Evolutionary conservation across 805 yeast genomes (phyloP).

Genomic region (Saccharomycopsis sp.): DNA sequence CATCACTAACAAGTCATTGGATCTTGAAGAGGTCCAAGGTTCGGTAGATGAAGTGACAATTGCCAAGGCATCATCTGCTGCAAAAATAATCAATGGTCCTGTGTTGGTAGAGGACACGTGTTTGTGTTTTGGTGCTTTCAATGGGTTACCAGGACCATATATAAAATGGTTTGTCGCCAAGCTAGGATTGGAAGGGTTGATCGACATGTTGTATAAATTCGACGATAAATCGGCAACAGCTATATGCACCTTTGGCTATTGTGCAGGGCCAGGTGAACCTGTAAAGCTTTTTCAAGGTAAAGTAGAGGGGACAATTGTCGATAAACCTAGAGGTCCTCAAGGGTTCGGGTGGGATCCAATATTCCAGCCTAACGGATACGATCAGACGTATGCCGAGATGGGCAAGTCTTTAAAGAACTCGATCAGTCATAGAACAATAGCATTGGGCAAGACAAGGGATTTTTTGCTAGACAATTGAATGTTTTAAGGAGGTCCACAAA

Average conservation of each 20-base stretch:
- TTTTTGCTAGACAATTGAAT: conserved; percentile 32
- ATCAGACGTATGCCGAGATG: conserved; percentile 86
- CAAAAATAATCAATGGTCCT: conserved; percentile 58
- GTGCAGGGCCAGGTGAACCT: conserved; percentile 70
- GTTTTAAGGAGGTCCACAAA: conserved; percentile 21
- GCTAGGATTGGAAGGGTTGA: conserved; percentile 71
- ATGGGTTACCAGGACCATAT: conserved; percentile 91
- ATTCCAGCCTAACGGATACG: conserved; percentile 74
- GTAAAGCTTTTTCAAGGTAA: conserved; percentile 80
- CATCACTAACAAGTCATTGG: conserved; percentile 62
- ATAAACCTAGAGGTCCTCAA: conserved; percentile 63
- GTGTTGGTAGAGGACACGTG: conserved; percentile 96
- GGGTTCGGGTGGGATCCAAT: conserved; percentile 94
- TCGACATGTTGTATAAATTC: conserved; percentile 71
- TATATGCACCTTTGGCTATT: conserved; percentile 86
- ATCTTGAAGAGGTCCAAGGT: conserved; percentile 89
- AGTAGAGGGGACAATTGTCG: conserved; percentile 75
- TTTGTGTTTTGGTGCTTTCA: conserved; percentile 71
- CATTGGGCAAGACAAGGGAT: conserved; percentile 63
- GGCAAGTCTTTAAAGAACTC: conserved; percentile 65
- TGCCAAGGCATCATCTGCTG: conserved; percentile 74
- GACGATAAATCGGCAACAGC: conserved; percentile 84
- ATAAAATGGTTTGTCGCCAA: conserved; percentile 84
- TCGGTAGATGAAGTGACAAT: conserved; percentile 72
- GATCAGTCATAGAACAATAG: conserved; percentile 83